Base-by-base conservation (phyloP, 768 basidiomycete species). In the Candolleomyces aberdarensis region DNA sequence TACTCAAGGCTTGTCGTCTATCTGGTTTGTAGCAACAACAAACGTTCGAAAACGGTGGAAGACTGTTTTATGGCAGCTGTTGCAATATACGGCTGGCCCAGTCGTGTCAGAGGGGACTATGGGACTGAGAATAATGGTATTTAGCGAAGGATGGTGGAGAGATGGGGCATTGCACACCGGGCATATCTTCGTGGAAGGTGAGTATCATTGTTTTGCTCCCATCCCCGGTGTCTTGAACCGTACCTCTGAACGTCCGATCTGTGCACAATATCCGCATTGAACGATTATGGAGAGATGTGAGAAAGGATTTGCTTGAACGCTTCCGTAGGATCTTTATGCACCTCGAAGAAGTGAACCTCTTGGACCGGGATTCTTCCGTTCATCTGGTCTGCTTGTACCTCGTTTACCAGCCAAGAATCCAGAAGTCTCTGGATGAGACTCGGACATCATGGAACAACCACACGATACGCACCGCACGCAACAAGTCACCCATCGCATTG, bases 211-310 rank as follows among this genome's bases (percentile, higher is more conserved):
- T n/a, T n/a, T n/a, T 46, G 8, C 49, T 17, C 14, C 43, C 57
- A 50, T 26, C 15, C 9, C 9, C 5, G 32, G 9, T 32, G 32
- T 4, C 32, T n/a, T 3, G 5, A 32, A 7, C 40, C 31, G 14
- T 10, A 56, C 40, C 6, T 19, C 13, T 22, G 3, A 22, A 7
- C 11, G 13, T 3, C 22, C 71, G 71, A 29, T 72, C 70, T 15
- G 59, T 66, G 19, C 68, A 72, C 44, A 73, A 73, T 60, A 63
- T 73, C 50, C 58, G 70, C 0, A 73, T 73, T 51, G 68, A 74
- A 50, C 41, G 56, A 64, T 60, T 22, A 44, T 66, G 71, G 73
- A 19, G 56, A n/a, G 43, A 57, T 48, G 67, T 74, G 1, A 58
- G 69, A 5, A 70, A 67, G 36, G 72, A 72, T 52, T 65, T 67